Conservation (phyloP, 2,329 filamentous ascomycete species). For the Colletotrichum tropicicola region DNA sequence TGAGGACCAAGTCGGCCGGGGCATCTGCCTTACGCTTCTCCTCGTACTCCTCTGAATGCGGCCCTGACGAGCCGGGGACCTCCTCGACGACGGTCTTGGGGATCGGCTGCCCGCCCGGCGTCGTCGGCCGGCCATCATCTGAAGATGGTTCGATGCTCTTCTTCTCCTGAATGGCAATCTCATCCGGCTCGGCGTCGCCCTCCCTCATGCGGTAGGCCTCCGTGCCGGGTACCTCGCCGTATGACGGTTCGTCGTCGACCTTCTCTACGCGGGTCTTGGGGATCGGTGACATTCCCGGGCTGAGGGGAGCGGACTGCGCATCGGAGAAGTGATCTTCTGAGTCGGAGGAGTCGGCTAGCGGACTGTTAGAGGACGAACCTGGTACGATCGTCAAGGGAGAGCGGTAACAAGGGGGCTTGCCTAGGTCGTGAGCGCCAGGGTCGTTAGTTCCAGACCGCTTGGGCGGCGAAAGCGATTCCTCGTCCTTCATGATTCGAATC, state of each 20-base stretch:
- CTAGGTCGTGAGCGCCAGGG: conserved; percentile 68
- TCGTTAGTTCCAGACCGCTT: conserved; percentile 55
- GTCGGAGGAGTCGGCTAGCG: conserved; percentile 62
- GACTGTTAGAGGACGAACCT: conserved; percentile 35
- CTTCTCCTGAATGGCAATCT: conserved; percentile 58
- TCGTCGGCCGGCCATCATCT: conserved; percentile 30
- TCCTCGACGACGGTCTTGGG: conserved; percentile 65
- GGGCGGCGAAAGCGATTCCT: conserved; percentile 50
- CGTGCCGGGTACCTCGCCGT: conserved; percentile 71
- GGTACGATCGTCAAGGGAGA: not conserved
- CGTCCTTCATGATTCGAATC: conserved; percentile 39
- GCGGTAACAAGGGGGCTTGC: conserved; percentile 43
- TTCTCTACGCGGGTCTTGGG: conserved; percentile 68
- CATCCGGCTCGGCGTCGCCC: conserved; percentile 67
- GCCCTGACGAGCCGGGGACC: conserved; percentile 52
- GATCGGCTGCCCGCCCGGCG: conserved; percentile 49
- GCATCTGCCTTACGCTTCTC: conserved; percentile 60
- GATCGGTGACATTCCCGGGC: conserved; percentile 58
- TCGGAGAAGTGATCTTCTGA: conserved; percentile 77
- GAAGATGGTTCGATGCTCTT: conserved; percentile 33
- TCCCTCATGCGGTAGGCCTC: conserved; percentile 64
- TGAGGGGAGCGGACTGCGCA: conserved; percentile 63
- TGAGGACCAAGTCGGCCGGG: conserved; percentile 60
- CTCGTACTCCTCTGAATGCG: conserved; percentile 53
- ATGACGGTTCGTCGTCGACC: conserved; percentile 64